Percentiles rank a stretch among this genome's conserved stretches.
phyloP scores from a whole-genome alignment of 345 rosid genomes.

The Bretschneidera sinensis region DNA sequence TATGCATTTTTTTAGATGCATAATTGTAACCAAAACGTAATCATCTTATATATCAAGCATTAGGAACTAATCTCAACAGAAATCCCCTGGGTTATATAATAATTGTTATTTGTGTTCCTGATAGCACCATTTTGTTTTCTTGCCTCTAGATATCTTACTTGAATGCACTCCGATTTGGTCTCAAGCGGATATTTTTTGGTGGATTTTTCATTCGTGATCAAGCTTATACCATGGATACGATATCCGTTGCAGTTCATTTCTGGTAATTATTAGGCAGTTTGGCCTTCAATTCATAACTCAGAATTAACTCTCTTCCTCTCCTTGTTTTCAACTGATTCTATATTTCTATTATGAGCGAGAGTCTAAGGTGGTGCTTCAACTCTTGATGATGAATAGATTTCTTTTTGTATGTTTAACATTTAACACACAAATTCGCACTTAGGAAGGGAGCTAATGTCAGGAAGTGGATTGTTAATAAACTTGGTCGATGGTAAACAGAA shows the following conservation, averaged over 20 bases:
- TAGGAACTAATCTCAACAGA: neutral
- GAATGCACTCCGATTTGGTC: conserved; percentile 83
- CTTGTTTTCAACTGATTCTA: neutral
- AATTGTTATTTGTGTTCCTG: neutral
- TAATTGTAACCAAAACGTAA: neutral
- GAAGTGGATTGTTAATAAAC: neutral
- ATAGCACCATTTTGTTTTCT: conserved; percentile 5
- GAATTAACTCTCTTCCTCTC: neutral
- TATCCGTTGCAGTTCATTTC: conserved; percentile 70
- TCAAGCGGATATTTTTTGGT: conserved; percentile 71
- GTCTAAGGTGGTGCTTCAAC: too few species aligned
- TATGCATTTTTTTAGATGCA: neutral
- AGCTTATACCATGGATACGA: conserved; percentile 75
- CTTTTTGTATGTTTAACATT: neutral
- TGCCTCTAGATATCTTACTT: conserved; percentile 59
- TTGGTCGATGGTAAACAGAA: neutral
- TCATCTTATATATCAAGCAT: neutral
- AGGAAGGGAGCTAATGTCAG: neutral
- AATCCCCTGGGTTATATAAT: neutral
- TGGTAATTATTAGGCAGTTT: conserved; percentile 39
- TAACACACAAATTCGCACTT: neutral
- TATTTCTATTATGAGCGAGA: neutral
- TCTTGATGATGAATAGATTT: neutral
- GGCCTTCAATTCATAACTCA: neutral
- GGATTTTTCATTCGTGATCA: conserved; percentile 79